These are phyloP conservation scores for Jatropha podagrica DNA, from an alignment of 441 rosid genomes.

Conservation along the genomic window DNA sequence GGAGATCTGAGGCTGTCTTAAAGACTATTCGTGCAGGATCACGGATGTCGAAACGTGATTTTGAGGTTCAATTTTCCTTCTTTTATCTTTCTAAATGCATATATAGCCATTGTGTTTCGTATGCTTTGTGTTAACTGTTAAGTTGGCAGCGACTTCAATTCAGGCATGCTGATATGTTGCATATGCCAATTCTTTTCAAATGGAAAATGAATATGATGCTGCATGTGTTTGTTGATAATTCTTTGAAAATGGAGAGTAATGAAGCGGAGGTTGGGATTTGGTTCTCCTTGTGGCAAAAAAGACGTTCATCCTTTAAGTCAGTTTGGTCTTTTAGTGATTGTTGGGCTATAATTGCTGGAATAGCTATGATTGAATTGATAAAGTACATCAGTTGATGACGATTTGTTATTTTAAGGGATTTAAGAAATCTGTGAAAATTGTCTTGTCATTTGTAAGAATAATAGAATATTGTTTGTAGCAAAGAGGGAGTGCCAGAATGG, in stretches of 20 bases:
- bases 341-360: background rate
- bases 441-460: background rate
- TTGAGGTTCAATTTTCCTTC: slow-evolving; percentile 45
- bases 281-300: background rate
- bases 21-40: slow-evolving; percentile 60
- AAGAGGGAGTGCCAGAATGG: background rate
- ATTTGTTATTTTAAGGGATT: background rate
- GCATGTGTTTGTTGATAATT: background rate
- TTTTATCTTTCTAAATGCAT: slow-evolving; percentile 8
- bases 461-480: background rate
- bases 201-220: slow-evolving; percentile 8
- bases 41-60: slow-evolving; percentile 51
- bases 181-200: slow-evolving; percentile 8
- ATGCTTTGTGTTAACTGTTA: background rate
- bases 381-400: background rate
- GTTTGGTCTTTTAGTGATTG: background rate
- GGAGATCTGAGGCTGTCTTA: slow-evolving; percentile 76
- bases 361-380: background rate
- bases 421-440: background rate
- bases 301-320: background rate
- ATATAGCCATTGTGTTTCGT: background rate
- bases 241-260: background rate
- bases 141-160: background rate
- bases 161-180: background rate
- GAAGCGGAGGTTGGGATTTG: background rate